Evolutionary conservation across 352 stramenopile species (phyloP).

Genomic region (Peronospora destructor): DNA sequence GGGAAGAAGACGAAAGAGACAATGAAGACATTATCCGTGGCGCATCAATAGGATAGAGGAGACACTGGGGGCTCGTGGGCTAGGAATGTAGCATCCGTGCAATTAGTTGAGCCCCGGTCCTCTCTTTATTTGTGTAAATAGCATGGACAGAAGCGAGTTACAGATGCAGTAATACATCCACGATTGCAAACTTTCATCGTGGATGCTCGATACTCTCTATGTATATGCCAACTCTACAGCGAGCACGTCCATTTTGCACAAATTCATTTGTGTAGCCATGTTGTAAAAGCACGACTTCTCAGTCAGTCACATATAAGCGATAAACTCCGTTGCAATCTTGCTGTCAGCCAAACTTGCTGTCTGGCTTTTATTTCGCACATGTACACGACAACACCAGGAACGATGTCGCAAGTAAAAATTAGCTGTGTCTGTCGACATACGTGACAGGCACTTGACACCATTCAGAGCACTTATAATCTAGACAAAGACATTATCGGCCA

Average conservation of each 20-base stretch:
- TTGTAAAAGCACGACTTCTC: background rate
- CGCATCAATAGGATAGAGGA: slow-evolving; percentile 27
- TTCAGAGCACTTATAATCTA: too few species aligned
- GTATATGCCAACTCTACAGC: background rate
- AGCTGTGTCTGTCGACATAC: background rate
- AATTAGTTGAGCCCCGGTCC: slow-evolving; percentile 8
- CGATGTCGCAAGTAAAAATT: background rate
- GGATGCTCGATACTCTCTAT: too few species aligned
- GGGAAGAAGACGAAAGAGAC: slow-evolving; percentile 22
- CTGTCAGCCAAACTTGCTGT: slow-evolving; percentile 2
- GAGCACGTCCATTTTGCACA: background rate
- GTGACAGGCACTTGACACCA: too few species aligned
- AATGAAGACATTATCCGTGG: slow-evolving; percentile 1
- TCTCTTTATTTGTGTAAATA: slow-evolving; percentile 14
- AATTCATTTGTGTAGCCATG: slow-evolving; percentile 24
- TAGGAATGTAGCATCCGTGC: slow-evolving; percentile 12
- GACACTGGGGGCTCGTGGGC: slow-evolving; percentile 9
- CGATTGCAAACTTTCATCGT: too few species aligned
- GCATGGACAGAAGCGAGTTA: slow-evolving; percentile 8
- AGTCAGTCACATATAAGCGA: slow-evolving; percentile 1
- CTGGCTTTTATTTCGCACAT: slow-evolving; percentile 10
- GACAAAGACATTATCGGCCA: too few species aligned
- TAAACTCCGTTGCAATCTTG: background rate
- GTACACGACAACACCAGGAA: slow-evolving; percentile 7
- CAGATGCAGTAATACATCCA: background rate